Percentiles rank a stretch among this genome's conserved stretches.
Evolutionary conservation across 148 eudicot species (phyloP).

Genomic region (Nepenthes mirabilis): DNA sequence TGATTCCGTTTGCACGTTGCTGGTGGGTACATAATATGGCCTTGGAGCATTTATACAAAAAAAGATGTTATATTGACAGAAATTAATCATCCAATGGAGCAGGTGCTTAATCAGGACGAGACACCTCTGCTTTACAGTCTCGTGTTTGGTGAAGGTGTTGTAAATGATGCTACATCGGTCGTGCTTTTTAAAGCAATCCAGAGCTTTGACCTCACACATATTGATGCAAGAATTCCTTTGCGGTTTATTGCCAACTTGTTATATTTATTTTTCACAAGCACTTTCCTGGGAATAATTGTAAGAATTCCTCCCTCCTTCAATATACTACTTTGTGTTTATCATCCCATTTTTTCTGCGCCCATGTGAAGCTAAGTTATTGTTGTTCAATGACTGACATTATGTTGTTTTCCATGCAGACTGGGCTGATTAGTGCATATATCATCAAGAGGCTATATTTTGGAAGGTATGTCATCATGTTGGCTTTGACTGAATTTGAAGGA

Average conservation of each 20-base stretch:
- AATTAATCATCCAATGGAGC: slow-evolving; percentile 10
- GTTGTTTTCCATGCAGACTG: slow-evolving; percentile 41
- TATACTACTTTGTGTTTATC: slow-evolving; percentile 1
- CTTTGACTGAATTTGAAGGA: background rate
- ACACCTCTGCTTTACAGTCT: slow-evolving; percentile 78
- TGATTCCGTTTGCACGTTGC: slow-evolving; percentile 84
- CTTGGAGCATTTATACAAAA: slow-evolving; percentile 6
- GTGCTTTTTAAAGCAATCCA: slow-evolving; percentile 71
- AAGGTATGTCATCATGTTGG: slow-evolving; percentile 30
- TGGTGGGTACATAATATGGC: slow-evolving; percentile 22
- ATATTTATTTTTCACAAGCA: slow-evolving; percentile 50
- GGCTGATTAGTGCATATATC: slow-evolving; percentile 59
- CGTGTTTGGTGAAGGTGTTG: slow-evolving; percentile 80
- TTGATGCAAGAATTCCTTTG: slow-evolving; percentile 35
- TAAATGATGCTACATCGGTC: slow-evolving; percentile 77
- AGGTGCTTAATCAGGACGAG: slow-evolving; percentile 82
- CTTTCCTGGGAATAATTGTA: slow-evolving; percentile 52
- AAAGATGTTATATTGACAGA: slow-evolving; percentile 4
- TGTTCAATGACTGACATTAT: slow-evolving; percentile 1
- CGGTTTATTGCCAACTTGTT: slow-evolving; percentile 42
- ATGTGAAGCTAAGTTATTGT: background rate
- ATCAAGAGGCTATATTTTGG: slow-evolving; percentile 59
- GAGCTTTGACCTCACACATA: slow-evolving; percentile 39
- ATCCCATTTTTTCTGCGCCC: background rate
- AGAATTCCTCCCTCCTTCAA: slow-evolving; percentile 14